These are phyloP conservation scores for Vitis riparia DNA, from an alignment of 164 flowering plant species.

Conservation along the genomic window DNA sequence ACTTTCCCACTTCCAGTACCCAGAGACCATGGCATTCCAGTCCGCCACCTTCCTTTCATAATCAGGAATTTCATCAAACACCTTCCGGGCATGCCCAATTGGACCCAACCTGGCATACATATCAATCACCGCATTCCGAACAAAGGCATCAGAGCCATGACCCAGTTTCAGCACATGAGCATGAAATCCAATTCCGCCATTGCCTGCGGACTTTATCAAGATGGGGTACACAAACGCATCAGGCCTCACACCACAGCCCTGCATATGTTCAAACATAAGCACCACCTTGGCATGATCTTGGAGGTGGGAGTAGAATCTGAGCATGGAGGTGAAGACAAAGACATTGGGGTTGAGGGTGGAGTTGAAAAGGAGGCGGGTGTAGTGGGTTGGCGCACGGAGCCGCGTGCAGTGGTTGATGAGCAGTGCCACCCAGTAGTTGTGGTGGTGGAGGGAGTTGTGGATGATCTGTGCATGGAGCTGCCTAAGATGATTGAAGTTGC, in stretches of 20 bases:
- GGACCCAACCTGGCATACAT: conserved; percentile 48
- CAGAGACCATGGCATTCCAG: conserved; percentile 74
- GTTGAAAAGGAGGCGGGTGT: conserved; percentile 26
- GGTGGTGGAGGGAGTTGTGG: conserved; percentile 34
- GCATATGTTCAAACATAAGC: conserved; percentile 33
- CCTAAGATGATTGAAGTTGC: conserved; percentile 32
- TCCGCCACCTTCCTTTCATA: conserved; percentile 35
- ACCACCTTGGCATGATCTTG: conserved; percentile 15
- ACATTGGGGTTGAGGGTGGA: conserved; percentile 20
- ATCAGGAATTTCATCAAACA: conserved; percentile 69
- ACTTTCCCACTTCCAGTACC: conserved; percentile 62
- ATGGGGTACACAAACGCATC: conserved; percentile 31
- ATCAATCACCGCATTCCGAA: conserved; percentile 51
- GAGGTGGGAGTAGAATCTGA: conserved; percentile 18
- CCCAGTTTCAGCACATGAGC: conserved; percentile 42
- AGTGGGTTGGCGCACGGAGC: conserved; percentile 43
- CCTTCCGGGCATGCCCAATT: conserved; percentile 29
- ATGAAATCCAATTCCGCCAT: conserved; percentile 26
- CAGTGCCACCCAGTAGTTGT: conserved; percentile 41
- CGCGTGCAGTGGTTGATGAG: conserved; percentile 49
- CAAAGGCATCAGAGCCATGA: conserved; percentile 27
- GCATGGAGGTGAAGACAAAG: conserved; percentile 23
- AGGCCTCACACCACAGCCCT: conserved; percentile 6
- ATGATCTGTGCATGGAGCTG: conserved; percentile 61
- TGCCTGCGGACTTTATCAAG: conserved; percentile 36